A percentile compares a stretch with the other conserved stretches of the same genome.
These are phyloP conservation scores for Neurospora sublineolata DNA, from an alignment of 495 filamentous ascomycete genomes.

Conservation along the genomic window DNA sequence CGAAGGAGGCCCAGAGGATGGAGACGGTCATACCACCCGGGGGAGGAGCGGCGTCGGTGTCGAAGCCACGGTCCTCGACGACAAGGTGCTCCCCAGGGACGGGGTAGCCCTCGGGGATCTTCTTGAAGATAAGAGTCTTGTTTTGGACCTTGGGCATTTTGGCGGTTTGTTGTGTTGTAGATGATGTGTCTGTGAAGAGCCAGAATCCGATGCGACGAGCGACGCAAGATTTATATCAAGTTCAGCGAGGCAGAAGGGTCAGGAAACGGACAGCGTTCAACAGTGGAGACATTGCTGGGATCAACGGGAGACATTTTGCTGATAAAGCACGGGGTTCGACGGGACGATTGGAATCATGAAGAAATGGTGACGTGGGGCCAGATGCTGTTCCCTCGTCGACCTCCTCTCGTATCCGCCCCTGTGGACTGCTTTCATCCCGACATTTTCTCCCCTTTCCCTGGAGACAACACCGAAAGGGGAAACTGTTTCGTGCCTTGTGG, in stretches of 20 bases:
- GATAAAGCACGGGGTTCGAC: neutral
- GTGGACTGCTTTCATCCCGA: neutral
- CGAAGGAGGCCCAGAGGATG: conserved; percentile 69
- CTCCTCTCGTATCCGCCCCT: neutral
- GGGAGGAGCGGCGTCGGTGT: conserved; percentile 51
- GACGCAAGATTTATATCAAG: neutral
- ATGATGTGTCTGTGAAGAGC: neutral
- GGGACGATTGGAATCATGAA: neutral
- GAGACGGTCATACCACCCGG: conserved; percentile 58
- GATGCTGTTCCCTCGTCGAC: neutral
- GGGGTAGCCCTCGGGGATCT: conserved; percentile 56
- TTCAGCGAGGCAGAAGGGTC: neutral
- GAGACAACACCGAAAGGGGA: neutral
- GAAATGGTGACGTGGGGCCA: neutral
- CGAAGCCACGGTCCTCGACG: conserved; percentile 57
- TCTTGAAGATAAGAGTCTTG: conserved; percentile 73
- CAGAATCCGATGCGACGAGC: neutral
- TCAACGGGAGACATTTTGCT: neutral
- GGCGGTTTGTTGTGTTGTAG: conserved; percentile 1
- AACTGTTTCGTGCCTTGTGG: neutral
- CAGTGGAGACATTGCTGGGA: neutral
- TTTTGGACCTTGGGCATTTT: conserved; percentile 32
- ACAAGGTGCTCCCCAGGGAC: conserved; percentile 60
- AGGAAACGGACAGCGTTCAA: neutral
- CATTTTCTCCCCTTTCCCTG: neutral